A percentile compares a stretch with the other conserved stretches of the same genome.
These are phyloP conservation scores for Stenogyne calaminthoides DNA, from an alignment of 305 asterid species.

Conservation along the genomic window DNA sequence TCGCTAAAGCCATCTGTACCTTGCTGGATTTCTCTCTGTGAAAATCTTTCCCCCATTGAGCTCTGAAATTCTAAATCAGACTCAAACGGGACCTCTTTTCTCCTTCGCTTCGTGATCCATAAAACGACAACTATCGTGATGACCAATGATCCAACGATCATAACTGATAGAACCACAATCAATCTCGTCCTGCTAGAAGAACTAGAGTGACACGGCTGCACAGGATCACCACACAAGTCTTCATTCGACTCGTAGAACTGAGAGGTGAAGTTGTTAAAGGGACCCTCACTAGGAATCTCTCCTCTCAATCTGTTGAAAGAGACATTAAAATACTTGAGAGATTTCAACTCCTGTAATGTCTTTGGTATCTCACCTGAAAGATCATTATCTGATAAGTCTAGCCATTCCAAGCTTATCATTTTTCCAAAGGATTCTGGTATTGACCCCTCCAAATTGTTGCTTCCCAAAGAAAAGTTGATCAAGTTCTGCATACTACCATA, in stretches of 20 bases:
- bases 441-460: constrained; percentile 23
- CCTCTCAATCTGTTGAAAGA: constrained; percentile 35
- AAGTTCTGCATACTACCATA: constrained; percentile 11
- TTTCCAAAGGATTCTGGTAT: constrained; percentile 26
- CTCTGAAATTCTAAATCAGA: neutral
- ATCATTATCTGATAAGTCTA: constrained; percentile 34
- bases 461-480: constrained; percentile 25
- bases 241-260: constrained; percentile 25
- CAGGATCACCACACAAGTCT: constrained; percentile 31
- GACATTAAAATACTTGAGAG: constrained; percentile 28
- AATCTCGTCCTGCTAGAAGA: neutral
- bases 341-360: constrained; percentile 13
- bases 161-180: constrained; percentile 7
- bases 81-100: neutral
- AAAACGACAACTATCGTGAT: neutral
- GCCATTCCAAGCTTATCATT: constrained; percentile 21
- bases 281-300: constrained; percentile 32
- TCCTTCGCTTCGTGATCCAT: neutral
- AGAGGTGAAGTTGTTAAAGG: constrained; percentile 29
- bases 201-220: constrained; percentile 17
- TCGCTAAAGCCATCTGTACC: constrained; percentile 31
- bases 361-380: constrained; percentile 32
- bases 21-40: constrained; percentile 22
- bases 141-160: neutral
- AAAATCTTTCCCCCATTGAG: constrained; percentile 15